These are phyloP conservation scores for Staphylotrichum longicolle DNA, from an alignment of 495 filamentous ascomycete species.

Conservation along the genomic window DNA sequence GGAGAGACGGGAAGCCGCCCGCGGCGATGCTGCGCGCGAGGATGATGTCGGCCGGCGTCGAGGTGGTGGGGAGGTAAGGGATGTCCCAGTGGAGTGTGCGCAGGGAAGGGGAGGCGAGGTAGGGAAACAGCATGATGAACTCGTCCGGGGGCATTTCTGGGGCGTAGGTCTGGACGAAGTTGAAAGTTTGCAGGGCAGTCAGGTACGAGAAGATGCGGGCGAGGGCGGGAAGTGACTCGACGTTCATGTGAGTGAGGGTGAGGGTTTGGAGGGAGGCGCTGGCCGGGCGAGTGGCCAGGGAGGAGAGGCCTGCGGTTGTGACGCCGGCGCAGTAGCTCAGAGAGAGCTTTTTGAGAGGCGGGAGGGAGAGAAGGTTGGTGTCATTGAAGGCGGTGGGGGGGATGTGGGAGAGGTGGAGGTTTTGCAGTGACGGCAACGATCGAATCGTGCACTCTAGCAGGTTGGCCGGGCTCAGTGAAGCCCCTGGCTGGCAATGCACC, in stretches of 20 bases:
- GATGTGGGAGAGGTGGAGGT: constrained; percentile 74
- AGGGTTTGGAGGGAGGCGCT: constrained; percentile 58
- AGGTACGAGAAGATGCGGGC: constrained; percentile 72
- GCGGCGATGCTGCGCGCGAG: constrained; percentile 70
- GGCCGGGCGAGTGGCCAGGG: constrained; percentile 61
- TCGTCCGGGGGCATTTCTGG: constrained; percentile 59
- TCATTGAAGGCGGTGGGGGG: constrained; percentile 72
- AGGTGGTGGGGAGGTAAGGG: constrained; percentile 44
- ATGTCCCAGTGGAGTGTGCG: constrained; percentile 81
- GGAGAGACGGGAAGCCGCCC: constrained; percentile 68
- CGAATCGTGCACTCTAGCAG: constrained; percentile 66
- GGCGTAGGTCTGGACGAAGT: constrained; percentile 63
- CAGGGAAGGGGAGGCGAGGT: constrained; percentile 66
- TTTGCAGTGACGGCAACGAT: constrained; percentile 63
- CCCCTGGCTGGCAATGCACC: constrained; percentile 64
- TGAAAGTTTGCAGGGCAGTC: constrained; percentile 60
- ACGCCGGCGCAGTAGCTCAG: constrained; percentile 75
- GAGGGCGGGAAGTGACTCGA: constrained; percentile 66
- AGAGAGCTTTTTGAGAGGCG: constrained; percentile 68
- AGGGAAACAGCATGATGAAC: constrained; percentile 62
- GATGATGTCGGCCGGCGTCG: constrained; percentile 60
- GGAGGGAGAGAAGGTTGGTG: constrained; percentile 63
- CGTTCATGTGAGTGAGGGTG: constrained; percentile 62
- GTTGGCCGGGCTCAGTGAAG: constrained; percentile 61
- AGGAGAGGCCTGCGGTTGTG: constrained; percentile 71